Evolutionary conservation across 1,284 basidiomycete genomes (phyloP).

Genomic region (Thelephora terrestris): DNA sequence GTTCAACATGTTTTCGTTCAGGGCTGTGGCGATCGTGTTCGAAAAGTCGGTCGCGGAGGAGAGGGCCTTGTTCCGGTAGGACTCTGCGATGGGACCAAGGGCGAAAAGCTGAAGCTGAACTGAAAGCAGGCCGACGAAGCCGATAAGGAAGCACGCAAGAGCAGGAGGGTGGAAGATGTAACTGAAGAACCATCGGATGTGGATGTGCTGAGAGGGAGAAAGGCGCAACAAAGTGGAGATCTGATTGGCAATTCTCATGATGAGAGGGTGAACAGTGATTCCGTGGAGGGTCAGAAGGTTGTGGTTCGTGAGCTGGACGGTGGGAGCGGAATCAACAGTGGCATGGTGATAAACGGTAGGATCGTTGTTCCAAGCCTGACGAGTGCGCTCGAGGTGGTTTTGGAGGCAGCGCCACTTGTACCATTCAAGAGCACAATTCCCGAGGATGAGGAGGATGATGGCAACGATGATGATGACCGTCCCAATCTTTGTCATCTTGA

Average conservation of each 20-base stretch:
- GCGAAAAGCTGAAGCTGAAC: conserved; percentile 80
- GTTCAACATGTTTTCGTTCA: conserved; percentile 75
- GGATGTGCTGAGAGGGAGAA: conserved; percentile 47
- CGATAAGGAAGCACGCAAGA: conserved; percentile 82
- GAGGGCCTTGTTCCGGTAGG: conserved; percentile 50
- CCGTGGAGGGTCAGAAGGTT: conserved; percentile 68
- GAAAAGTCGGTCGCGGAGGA: conserved; percentile 59
- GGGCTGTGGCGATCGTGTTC: conserved; percentile 57
- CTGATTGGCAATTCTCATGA: conserved; percentile 52
- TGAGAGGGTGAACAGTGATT: conserved; percentile 57
- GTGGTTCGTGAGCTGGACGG: conserved; percentile 55
- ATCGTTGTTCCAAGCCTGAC: conserved; percentile 66
- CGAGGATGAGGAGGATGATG: conserved; percentile 52
- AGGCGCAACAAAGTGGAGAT: conserved; percentile 41
- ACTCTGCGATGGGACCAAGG: conserved; percentile 56
- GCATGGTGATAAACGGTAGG: conserved; percentile 42
- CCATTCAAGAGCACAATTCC: conserved; percentile 65
- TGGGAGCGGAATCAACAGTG: conserved; percentile 29
- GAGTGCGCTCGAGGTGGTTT: conserved; percentile 54
- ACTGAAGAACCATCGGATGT: conserved; percentile 73
- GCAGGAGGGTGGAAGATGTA: conserved; percentile 89
- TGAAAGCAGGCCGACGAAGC: conserved; percentile 83
- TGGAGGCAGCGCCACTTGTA: conserved; percentile 70
- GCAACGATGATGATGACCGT: conserved; percentile 57
- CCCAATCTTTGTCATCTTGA: conserved; percentile 70